Percentiles rank a stretch among this genome's conserved stretches.
These are phyloP conservation scores for Buddleja alternifolia DNA, from an alignment of 257 asterid species.

Conservation along the genomic window DNA sequence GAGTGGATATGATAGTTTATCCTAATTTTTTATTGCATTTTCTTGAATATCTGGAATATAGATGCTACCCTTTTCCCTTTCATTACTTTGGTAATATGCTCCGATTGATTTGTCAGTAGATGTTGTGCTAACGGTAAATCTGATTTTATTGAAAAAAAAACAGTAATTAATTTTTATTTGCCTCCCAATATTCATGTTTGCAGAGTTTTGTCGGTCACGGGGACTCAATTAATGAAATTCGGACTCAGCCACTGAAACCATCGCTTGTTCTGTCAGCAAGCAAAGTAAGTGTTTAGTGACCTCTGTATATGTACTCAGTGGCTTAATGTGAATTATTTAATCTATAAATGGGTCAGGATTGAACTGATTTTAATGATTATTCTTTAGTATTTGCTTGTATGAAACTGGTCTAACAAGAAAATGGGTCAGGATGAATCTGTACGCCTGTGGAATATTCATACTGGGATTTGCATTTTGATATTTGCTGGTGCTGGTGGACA, in stretches of 20 bases:
- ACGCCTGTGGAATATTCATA: conserved; percentile 95
- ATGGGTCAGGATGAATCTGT: conserved; percentile 90
- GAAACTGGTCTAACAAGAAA: conserved; percentile 13
- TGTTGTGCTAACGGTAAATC: not conserved
- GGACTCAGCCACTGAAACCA: conserved; percentile 88
- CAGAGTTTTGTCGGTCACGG: conserved; percentile 99
- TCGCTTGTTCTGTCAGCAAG: conserved; percentile 95
- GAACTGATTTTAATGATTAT: not conserved
- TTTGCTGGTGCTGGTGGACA: conserved; percentile 99
- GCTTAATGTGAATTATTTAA: conserved; percentile 10
- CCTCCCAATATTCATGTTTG: conserved; percentile 23
- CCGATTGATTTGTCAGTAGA: not conserved
- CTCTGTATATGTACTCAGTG: conserved; percentile 14
- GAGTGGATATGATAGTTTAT: not conserved
- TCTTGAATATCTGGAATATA: not conserved
- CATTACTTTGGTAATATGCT: not conserved
- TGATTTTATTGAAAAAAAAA: not conserved
- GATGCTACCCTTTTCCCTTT: conserved; percentile 7
- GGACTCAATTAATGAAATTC: conserved; percentile 90
- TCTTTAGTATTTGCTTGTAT: conserved; percentile 15
- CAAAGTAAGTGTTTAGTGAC: conserved; percentile 56
- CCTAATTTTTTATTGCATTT: not conserved
- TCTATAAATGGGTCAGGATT: not conserved
- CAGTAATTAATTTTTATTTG: not conserved
- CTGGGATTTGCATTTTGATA: conserved; percentile 95